Percentiles rank a stretch among this genome's conserved stretches.
Conservation (phyloP, 164 flowering plant species). For the Umbellularia californica region DNA sequence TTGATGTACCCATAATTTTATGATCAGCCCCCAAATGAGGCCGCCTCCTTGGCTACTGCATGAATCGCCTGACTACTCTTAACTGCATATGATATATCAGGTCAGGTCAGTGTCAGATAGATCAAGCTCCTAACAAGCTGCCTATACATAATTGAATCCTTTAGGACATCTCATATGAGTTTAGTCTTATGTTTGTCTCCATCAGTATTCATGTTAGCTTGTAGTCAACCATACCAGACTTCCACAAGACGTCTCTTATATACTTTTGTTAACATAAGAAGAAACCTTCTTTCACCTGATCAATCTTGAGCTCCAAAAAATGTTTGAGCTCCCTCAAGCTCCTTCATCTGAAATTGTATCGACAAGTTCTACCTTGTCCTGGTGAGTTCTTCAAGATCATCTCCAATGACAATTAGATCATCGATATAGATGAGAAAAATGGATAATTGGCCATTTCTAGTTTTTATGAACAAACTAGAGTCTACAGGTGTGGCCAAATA, state of each 20-base stretch:
- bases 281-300: background rate
- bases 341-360: conserved; percentile 3
- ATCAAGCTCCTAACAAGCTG: too few relatives aligned
- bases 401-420: too few relatives aligned
- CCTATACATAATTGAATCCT: background rate
- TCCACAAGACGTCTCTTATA: background rate
- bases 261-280: conserved; percentile 1
- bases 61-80: too few relatives aligned
- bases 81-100: too few relatives aligned
- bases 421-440: too few relatives aligned
- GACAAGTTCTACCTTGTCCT: background rate
- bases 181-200: conserved; percentile 1
- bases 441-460: background rate
- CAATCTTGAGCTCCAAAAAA: conserved; percentile 1
- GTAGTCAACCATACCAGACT: background rate
- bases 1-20: too few relatives aligned
- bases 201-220: background rate
- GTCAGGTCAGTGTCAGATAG: too few relatives aligned
- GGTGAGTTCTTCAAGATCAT: too few relatives aligned
- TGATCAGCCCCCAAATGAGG: too few relatives aligned
- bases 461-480: conserved; percentile 2
- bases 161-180: background rate
- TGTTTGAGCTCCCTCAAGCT: background rate
- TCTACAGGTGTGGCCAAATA: conserved; percentile 3
- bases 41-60: too few relatives aligned